Percentiles rank a stretch among this genome's conserved stretches.
phyloP scores from a whole-genome alignment of 148 eudicot species.

The Rhododendron mucronatum region DNA sequence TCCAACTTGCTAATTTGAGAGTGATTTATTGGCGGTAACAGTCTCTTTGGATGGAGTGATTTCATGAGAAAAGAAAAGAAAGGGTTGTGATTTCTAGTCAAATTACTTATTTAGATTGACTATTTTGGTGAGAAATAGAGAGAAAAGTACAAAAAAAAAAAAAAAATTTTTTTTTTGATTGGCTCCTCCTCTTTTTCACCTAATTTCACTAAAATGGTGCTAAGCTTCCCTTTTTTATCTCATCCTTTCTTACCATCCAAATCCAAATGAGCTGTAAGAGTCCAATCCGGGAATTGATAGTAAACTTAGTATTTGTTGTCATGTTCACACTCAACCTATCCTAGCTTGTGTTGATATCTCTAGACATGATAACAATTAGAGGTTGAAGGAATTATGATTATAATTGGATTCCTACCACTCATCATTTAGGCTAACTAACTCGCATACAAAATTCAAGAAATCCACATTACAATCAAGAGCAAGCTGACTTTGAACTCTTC shows the following conservation, averaged over 20 bases:
- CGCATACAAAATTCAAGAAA: background rate
- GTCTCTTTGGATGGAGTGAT: no score
- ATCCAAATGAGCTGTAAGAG: no score
- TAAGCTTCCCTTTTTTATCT: no score
- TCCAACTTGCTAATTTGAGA: background rate
- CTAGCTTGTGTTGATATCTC: background rate
- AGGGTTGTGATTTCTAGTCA: no score
- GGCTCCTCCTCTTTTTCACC: no score
- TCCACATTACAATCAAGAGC: slow-evolving; percentile 18
- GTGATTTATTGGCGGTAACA: background rate
- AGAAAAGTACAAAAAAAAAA: no score
- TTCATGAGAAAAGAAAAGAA: no score
- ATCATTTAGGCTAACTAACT: slow-evolving; percentile 16
- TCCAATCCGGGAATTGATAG: background rate
- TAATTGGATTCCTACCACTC: slow-evolving; percentile 8
- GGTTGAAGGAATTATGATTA: background rate
- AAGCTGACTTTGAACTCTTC: slow-evolving; percentile 27
- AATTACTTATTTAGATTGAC: no score
- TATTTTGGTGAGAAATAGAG: no score
- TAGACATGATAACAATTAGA: background rate
- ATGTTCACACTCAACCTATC: background rate
- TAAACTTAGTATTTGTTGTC: background rate
- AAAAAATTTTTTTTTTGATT: no score
- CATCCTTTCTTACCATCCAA: no score
- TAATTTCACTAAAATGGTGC: no score